Evolutionary conservation across 208 protist species (phyloP).

Genomic region (Phytomonas sp.): DNA sequence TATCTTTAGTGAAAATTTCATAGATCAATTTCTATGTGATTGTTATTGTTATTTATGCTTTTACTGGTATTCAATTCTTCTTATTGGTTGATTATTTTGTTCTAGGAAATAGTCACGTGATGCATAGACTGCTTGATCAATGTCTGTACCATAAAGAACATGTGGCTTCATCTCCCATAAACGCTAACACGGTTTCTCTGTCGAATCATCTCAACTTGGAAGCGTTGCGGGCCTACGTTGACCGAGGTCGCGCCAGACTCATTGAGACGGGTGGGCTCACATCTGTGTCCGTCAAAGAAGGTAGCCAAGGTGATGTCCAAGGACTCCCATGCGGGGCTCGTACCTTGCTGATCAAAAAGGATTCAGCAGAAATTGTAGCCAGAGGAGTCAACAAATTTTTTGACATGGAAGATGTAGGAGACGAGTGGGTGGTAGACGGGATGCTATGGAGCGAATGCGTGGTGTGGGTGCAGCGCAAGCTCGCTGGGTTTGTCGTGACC

Average conservation of each 20-base stretch:
- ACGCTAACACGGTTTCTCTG: constrained; percentile 3
- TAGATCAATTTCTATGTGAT: neutral
- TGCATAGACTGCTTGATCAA: neutral
- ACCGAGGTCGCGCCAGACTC: constrained; percentile 28
- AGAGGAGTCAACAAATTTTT: constrained; percentile 88
- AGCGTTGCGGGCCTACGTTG: constrained; percentile 20
- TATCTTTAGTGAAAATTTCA: neutral
- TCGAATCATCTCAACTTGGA: constrained; percentile 15
- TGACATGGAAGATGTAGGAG: constrained; percentile 42
- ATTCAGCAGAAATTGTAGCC: constrained; percentile 44
- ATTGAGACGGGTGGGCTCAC: constrained; percentile 17
- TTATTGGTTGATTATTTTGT: neutral
- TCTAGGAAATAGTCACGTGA: neutral
- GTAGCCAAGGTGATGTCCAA: constrained; percentile 49
- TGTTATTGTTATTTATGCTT: neutral
- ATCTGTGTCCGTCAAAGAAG: constrained; percentile 71
- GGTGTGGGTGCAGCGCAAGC: constrained; percentile 69
- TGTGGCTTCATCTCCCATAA: constrained; percentile 1
- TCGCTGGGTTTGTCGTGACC: constrained; percentile 84
- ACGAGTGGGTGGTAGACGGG: constrained; percentile 16
- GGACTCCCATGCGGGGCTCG: constrained; percentile 71
- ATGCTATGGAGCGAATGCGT: constrained; percentile 31
- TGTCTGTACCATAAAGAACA: constrained; percentile 25
- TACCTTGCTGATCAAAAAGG: constrained; percentile 48
- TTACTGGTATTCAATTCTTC: neutral